Base-by-base conservation (phyloP, 2,329 filamentous ascomycete species). In the Chaetomium sp. region DNA sequence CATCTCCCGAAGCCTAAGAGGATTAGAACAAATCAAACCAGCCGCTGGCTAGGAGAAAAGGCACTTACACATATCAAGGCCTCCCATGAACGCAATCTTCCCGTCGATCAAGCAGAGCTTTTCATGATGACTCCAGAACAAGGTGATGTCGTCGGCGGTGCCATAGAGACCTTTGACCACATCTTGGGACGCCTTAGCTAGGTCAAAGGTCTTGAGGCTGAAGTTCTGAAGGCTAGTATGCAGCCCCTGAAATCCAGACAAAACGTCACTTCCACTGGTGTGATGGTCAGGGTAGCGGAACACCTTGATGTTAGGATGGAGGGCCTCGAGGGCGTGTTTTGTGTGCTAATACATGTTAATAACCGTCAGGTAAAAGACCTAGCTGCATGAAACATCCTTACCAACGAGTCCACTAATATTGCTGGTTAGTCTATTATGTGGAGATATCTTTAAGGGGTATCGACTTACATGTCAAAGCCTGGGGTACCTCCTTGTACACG, bases 61-160 rank as follows among this genome's bases (percentile, higher is more conserved):
- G 19, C 5, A 61, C 75, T 57, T 72, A 80, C 81, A 96, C 65
- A 95, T 77, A 71, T 96, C 91, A 1, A 96, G 75, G 19, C 91
- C 91, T 49, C 90, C 91, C 91, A 96, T 96, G 68, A 96, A 96
- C 2, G 86, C 90, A 54, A 86, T 76, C 8, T 78, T 77, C n/a
- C 86, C 82, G 68, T 96, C 91, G 12, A 96, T 74, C 1, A 96
- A 68, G 62, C 89, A 89, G 0, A 96, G 79, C 71, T 96, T 96
- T 72, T 96, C 91, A 64, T 96, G 91, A 65, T 96, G 91, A 2
- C 90, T 89, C 91, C 91, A 96, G 71, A 89, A 96, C 1, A 96
- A 74, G 9, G 95, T 87, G 1, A 91, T 82, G 62, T 88, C 90
- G 36, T 91, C 88, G 37, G 83, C 83, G 49, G 88, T 86, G 53